Evolutionary conservation across 2,329 filamentous ascomycete genomes (phyloP).

Genomic region (Sclerotinia subarctica): DNA sequence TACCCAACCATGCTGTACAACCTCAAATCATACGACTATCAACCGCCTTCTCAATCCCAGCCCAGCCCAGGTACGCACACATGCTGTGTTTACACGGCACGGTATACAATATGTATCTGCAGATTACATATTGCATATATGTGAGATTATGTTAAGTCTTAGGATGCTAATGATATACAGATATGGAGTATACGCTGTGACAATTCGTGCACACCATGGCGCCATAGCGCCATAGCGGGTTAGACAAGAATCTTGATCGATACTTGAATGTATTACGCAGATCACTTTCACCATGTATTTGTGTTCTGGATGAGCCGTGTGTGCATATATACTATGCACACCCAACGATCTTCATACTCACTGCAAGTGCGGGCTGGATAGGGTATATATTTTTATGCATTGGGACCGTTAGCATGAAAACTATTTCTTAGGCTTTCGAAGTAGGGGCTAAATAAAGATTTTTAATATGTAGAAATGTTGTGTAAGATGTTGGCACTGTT

Average conservation of each 20-base stretch:
- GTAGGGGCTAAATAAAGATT: not conserved
- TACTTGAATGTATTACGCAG: not conserved
- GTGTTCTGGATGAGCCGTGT: not conserved
- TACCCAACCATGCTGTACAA: not conserved
- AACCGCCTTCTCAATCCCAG: not conserved
- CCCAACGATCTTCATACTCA: not conserved
- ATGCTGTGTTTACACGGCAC: not conserved
- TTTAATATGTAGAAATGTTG: not conserved
- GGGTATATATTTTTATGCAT: not conserved
- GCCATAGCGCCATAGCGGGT: not conserved
- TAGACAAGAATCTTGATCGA: not conserved
- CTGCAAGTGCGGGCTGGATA: not conserved
- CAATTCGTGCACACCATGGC: not conserved
- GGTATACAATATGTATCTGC: not conserved
- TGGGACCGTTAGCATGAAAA: not conserved
- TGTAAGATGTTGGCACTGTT: not conserved
- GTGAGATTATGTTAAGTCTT: not conserved
- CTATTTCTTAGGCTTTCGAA: too few relatives aligned
- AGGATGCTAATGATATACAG: not conserved
- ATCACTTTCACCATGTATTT: not conserved
- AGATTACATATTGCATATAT: not conserved
- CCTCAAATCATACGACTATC: constrained; percentile 10
- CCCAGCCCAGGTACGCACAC: not conserved
- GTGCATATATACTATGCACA: not conserved
- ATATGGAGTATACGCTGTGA: not conserved